Percentiles rank a stretch among this genome's conserved stretches.
Evolutionary conservation across 805 yeast genomes (phyloP).

Genomic region (Kodamaea restingae): DNA sequence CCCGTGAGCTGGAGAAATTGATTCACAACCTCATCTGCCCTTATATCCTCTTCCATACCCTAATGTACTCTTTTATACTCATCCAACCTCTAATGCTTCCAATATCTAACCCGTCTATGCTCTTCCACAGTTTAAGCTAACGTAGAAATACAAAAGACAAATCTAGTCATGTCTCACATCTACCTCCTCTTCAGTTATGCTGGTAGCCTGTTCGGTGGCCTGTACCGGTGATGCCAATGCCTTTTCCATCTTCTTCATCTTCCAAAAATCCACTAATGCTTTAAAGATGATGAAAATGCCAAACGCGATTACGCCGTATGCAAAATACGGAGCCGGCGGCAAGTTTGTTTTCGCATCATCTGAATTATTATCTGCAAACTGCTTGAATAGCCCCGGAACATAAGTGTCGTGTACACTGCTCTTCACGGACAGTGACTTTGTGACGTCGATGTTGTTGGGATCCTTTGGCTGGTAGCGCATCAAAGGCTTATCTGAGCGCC

Average conservation of each 20-base stretch:
- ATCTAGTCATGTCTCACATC: too few relatives aligned
- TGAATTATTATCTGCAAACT: slow-evolving; percentile 25
- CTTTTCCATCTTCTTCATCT: slow-evolving; percentile 74
- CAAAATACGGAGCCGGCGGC: slow-evolving; percentile 59
- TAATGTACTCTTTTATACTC: too few relatives aligned
- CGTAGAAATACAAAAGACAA: too few relatives aligned
- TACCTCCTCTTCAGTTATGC: slow-evolving; percentile 13
- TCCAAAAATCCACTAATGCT: slow-evolving; percentile 65
- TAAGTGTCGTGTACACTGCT: slow-evolving; percentile 18
- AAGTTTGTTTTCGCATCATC: slow-evolving; percentile 38
- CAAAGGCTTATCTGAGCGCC: slow-evolving; percentile 33
- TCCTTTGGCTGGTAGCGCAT: slow-evolving; percentile 29
- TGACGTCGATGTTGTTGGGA: slow-evolving; percentile 32
- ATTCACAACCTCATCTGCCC: too few relatives aligned
- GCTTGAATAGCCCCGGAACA: slow-evolving; percentile 18
- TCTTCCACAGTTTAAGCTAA: too few relatives aligned
- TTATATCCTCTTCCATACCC: too few relatives aligned
- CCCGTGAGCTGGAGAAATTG: too few relatives aligned
- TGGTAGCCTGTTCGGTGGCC: slow-evolving; percentile 3
- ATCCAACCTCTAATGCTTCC: too few relatives aligned
- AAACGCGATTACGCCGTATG: slow-evolving; percentile 58
- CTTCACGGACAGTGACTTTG: slow-evolving; percentile 23
- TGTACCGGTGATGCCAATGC: slow-evolving; percentile 44
- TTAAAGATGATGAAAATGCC: slow-evolving; percentile 66
- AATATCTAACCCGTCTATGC: too few relatives aligned